A percentile compares a stretch with the other conserved stretches of the same genome.
Evolutionary conservation across 345 rosid species (phyloP).

Genomic region (Cardamine chenopodiifolia): DNA sequence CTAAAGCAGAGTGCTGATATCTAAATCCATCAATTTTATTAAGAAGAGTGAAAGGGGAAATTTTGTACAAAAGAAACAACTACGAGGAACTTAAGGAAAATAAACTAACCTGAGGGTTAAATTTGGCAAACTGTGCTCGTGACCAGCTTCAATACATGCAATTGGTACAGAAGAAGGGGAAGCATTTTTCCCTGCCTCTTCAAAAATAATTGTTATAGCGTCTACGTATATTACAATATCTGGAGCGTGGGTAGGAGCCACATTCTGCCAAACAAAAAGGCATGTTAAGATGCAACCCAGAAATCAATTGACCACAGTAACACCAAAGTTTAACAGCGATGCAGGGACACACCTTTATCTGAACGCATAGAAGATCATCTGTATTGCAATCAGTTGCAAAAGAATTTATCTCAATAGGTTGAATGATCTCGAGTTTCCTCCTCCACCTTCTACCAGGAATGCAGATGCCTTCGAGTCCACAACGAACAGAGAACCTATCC

Average conservation of each 20-base stretch:
- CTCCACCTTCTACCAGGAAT: constrained; percentile 95
- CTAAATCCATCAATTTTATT: constrained; percentile 15
- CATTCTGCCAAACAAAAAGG: constrained; percentile 62
- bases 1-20: not conserved
- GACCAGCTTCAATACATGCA: constrained; percentile 93
- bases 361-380: constrained; percentile 92
- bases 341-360: constrained; percentile 73
- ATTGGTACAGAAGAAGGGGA: constrained; percentile 82
- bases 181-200: constrained; percentile 76
- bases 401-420: constrained; percentile 82
- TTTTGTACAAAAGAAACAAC: constrained; percentile 29
- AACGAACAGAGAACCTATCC: constrained; percentile 87
- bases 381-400: constrained; percentile 89
- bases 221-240: constrained; percentile 81
- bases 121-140: constrained; percentile 78
- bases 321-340: constrained; percentile 5
- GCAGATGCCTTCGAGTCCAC: constrained; percentile 94
- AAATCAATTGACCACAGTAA: constrained; percentile 19
- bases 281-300: constrained; percentile 8
- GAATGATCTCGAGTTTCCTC: constrained; percentile 88
- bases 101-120: constrained; percentile 78
- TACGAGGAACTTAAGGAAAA: not conserved
- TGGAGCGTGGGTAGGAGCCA: constrained; percentile 71
- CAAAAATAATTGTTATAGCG: constrained; percentile 84
- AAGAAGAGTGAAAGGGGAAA: constrained; percentile 7